Percentiles rank a stretch among this genome's conserved stretches.
Conservation (phyloP, 2,329 filamentous ascomycete species). For the Diaporthe amygdali region DNA sequence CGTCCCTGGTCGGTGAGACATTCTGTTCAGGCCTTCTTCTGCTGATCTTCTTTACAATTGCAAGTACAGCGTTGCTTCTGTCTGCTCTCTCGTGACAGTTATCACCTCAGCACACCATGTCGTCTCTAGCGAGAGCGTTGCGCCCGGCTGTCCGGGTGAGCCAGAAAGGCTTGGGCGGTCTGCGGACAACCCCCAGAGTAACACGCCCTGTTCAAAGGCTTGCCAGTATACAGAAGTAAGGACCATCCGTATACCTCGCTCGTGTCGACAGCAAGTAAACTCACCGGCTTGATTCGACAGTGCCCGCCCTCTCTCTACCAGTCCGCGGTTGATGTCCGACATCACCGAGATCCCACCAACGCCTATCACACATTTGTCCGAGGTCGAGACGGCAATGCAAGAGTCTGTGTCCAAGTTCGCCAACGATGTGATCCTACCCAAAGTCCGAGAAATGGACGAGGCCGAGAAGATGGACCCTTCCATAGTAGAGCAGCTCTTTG, state of each 20-base stretch:
- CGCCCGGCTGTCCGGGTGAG: slow-evolving; percentile 57
- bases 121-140: slow-evolving; percentile 55
- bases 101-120: slow-evolving; percentile 40
- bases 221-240: slow-evolving; percentile 38
- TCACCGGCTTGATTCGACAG: slow-evolving; percentile 30
- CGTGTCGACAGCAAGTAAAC: slow-evolving; percentile 10
- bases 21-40: not conserved
- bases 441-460: slow-evolving; percentile 97
- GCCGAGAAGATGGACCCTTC: slow-evolving; percentile 89
- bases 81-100: not conserved
- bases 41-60: not conserved
- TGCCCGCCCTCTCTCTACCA: slow-evolving; percentile 65
- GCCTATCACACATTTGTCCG: slow-evolving; percentile 90
- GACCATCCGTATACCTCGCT: not conserved
- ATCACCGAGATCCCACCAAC: slow-evolving; percentile 84
- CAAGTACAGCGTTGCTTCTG: not conserved
- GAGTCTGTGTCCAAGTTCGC: slow-evolving; percentile 93
- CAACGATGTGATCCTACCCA: slow-evolving; percentile 84
- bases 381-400: slow-evolving; percentile 87
- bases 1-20: not conserved
- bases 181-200: slow-evolving; percentile 33
- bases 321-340: slow-evolving; percentile 60
- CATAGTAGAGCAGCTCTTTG: slow-evolving; percentile 91
- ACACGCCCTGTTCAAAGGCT: slow-evolving; percentile 26
- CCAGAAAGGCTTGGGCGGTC: slow-evolving; percentile 39